Evolutionary conservation across 2,329 filamentous ascomycete species (phyloP).

Genomic region (Harringtonia aguacate): DNA sequence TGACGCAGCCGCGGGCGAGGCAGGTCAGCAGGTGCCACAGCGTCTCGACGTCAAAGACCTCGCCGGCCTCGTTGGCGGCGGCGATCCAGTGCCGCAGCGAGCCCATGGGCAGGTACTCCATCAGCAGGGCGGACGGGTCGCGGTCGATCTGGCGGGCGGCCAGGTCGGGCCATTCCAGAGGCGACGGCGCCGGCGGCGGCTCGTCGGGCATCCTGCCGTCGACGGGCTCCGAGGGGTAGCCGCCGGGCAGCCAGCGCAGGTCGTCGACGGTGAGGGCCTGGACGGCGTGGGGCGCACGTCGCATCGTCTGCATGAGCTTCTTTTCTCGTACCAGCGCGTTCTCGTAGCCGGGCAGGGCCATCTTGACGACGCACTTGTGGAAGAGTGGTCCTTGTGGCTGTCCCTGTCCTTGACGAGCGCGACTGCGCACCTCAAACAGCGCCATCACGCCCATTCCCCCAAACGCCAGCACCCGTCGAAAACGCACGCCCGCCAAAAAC

Average conservation of each 20-base stretch:
- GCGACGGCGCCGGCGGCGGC: neutral
- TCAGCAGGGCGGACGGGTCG: conserved; percentile 1
- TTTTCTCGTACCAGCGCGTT: conserved; percentile 1
- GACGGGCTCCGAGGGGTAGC: neutral
- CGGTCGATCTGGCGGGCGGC: neutral
- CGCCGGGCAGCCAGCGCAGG: conserved; percentile 1
- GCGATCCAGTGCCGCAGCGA: conserved; percentile 7
- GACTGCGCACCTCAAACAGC: conserved; percentile 11
- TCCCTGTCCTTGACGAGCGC: no score
- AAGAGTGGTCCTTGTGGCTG: neutral
- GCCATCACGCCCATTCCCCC: conserved; percentile 10
- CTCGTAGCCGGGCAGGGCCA: neutral
- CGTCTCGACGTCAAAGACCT: neutral
- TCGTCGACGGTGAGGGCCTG: conserved; percentile 1
- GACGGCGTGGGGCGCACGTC: conserved; percentile 5
- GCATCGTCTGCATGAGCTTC: neutral
- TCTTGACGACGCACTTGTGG: conserved; percentile 10
- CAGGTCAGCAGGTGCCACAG: conserved; percentile 12
- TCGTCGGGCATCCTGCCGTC: neutral
- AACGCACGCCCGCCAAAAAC: conserved; percentile 9
- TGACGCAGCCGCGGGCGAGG: conserved; percentile 10
- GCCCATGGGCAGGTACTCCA: conserved; percentile 7
- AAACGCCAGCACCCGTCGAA: conserved; percentile 5
- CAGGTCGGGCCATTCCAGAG: neutral
- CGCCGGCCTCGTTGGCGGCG: neutral